Base-by-base conservation (phyloP, 345 rosid species). In the Limnanthes douglasii region DNA sequence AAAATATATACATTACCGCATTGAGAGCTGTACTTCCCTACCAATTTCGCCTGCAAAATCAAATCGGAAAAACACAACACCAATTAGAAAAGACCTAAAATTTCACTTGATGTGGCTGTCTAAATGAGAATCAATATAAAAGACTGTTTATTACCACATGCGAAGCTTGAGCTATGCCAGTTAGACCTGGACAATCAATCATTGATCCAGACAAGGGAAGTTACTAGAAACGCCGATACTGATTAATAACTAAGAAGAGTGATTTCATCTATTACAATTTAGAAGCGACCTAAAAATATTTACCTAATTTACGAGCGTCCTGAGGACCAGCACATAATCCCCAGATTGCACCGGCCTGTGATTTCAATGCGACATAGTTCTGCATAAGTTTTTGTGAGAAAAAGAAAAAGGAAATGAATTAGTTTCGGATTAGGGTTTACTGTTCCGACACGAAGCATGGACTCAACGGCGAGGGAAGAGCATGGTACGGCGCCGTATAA, bases 281-380 rank as follows among this genome's bases (percentile, higher is more conserved):
- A n/a, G n/a, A n/a, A n/a, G n/a, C n/a, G n/a, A n/a, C n/a, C n/a
- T 1, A 13, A 6, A n/a, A 11, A 8, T 15, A 26, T 16, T 11
- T 42, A 75, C 96, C 95, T 30, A 19, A 41, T 39, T 50, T 63
- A 55, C 79, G 62, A 50, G 85, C 85, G 10, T 67, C 68, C 10
- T 57, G 46, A 4, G 95, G 80, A 30, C 75, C 80, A 20, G 53
- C 35, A 51, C 78, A 86, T 11, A 65, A 19, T 3, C 97, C 95
- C 66, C 85, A 73, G 25, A 73, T 62, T 21, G 75, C 80, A 52
- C 90, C 90, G 3, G 83, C 83, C 95, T 83, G 58, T 45, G 51
- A 47, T 25, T 33, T 1, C 3, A 18, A 11, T 9, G n/a, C n/a
- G n/a, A n/a, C n/a, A n/a, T n/a, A n/a, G n/a, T n/a, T n/a, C n/a